Evolutionary conservation across 331 rosid genomes (phyloP), one percentile per base, ranked within the genome.

Genomic region (Saraca asoca): DNA sequence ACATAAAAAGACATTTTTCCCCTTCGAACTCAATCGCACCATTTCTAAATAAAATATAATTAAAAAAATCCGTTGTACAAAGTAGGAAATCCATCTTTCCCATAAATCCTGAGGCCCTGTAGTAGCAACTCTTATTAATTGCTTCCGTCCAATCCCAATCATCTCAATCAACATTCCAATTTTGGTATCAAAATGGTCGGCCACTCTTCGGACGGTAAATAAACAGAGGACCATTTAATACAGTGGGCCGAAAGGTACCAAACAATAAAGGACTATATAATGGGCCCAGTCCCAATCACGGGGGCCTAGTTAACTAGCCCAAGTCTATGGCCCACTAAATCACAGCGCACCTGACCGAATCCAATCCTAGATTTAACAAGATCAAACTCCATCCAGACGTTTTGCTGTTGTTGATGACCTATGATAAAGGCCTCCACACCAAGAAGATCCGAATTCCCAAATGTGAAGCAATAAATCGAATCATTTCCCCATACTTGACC

Each of bases 321-420:
- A 34, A 86, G 48, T 37, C 68, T 86, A 55, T 78, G 84, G 7
- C 89, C 77, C 63, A 80, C 87, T 60, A 70, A 62, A 78, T 89
- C 84, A 64, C 97, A 91, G 18, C 68, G 86, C 4, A 68, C 79
- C 35, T 79, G 81, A 44, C 85, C 91, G 79, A 84, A 43, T 0
- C 97, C 97, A 63, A 91, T 80, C 75, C 91, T 81, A 0, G 85
- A 83, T 14, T 80, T 60, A 19, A 37, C 68, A 6, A 88, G 84
- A 72, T 91, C 97, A 69, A 80, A 91, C 58, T 91, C 97, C 88
- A 91, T 62, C 96, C 96, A 88, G 73, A 88, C 51, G 52, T 88
- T 84, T n/a, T 88, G 96, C 74, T 91, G 96, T 48, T 91, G 97
- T 60, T 84, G 90, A 57, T 88, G 96, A 3, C 97, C 97, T 18